Percentiles rank a stretch among this genome's conserved stretches.
These are phyloP conservation scores for Thelephora ganbajun DNA, from an alignment of 768 basidiomycete genomes.

Conservation along the genomic window DNA sequence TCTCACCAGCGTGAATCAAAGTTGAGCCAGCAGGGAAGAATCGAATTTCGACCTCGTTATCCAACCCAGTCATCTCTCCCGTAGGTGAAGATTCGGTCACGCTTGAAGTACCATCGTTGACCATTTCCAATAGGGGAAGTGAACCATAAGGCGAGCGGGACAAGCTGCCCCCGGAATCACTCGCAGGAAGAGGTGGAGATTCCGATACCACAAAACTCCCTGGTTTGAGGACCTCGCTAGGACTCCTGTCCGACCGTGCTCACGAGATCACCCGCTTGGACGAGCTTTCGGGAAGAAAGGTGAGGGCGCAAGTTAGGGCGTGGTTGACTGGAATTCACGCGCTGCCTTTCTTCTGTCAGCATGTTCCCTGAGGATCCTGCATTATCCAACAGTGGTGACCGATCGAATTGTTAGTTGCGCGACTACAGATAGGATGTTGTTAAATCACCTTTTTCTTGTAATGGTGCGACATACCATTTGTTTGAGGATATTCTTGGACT, in stretches of 20 bases:
- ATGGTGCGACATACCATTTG: slow-evolving; percentile 8
- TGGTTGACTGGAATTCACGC: slow-evolving; percentile 8
- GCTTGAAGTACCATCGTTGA: slow-evolving; percentile 54
- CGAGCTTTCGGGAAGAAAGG: slow-evolving; percentile 34
- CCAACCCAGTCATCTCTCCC: slow-evolving; percentile 58
- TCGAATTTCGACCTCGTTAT: slow-evolving; percentile 93
- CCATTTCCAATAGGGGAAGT: slow-evolving; percentile 54
- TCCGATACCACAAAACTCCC: slow-evolving; percentile 31
- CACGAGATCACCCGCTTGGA: slow-evolving; percentile 69
- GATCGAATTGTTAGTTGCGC: slow-evolving; percentile 54
- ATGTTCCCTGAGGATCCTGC: no score
- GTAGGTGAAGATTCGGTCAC: slow-evolving; percentile 41
- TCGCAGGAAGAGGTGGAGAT: slow-evolving; percentile 43
- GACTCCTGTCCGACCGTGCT: slow-evolving; percentile 39
- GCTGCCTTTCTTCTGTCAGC: slow-evolving; percentile 12
- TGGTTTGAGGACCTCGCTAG: slow-evolving; percentile 27
- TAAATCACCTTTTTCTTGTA: neutral
- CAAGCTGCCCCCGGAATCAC: slow-evolving; percentile 19
- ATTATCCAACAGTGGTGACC: no score
- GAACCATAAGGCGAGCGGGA: slow-evolving; percentile 63
- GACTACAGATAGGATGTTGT: slow-evolving; percentile 22
- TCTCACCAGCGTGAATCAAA: slow-evolving; percentile 81
- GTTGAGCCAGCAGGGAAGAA: slow-evolving; percentile 82
- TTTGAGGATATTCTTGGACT: slow-evolving; percentile 12
- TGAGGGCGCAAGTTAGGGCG: slow-evolving; percentile 5